Base-by-base conservation (phyloP, 345 rosid genomes). In the Erucastrum elatum region DNA sequence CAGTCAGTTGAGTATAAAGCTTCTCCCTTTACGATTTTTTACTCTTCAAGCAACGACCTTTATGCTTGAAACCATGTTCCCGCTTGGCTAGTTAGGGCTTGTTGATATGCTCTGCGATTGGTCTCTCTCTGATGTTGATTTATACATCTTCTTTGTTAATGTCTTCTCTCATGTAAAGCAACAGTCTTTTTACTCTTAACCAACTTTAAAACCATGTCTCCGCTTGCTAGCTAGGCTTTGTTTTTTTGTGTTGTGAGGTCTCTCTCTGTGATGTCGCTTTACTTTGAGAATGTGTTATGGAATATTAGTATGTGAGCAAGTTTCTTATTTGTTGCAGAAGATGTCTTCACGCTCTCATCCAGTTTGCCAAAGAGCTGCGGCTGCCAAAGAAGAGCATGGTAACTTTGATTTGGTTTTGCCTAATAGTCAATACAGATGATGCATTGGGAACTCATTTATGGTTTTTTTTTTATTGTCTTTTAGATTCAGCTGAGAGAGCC, bases 401-500 rank as follows among this genome's bases (percentile, higher is more conserved):
- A 55, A 29, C 17, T 2, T 61, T 44, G 12, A 64, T 64, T 51
- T 15, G 35, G 26, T 64, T 64, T 17, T 3, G 29, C 3, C 27
- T 71, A 56, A 35, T 58, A 8, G 9, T 59, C 58, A 41, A 55
- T 41, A 26, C 8, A 8, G 10, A 5, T 49, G 5, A 2, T 15
- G 58, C 58, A 51, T 2, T 53, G 21, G 12, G 26, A 16, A 30
- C 61, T 25, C 34, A 34, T 35, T 70, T 58, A 11, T 8, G 30
- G 64, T 35, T 58, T 26, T 1, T 1, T 10, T 34, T 46, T 77
- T 70, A 58, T 21, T 21, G 21, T 21, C 21, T 21, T 21, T 21
- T 30, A 77, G 80, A 70, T 64, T 17, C 65, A 27, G 39, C 66
- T 71, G 12, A 29, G 21, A 8, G 33, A 29, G 76, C 76, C 4